phyloP scores from a whole-genome alignment of 1,284 basidiomycete genomes.

The Puccinia triticina region DNA sequence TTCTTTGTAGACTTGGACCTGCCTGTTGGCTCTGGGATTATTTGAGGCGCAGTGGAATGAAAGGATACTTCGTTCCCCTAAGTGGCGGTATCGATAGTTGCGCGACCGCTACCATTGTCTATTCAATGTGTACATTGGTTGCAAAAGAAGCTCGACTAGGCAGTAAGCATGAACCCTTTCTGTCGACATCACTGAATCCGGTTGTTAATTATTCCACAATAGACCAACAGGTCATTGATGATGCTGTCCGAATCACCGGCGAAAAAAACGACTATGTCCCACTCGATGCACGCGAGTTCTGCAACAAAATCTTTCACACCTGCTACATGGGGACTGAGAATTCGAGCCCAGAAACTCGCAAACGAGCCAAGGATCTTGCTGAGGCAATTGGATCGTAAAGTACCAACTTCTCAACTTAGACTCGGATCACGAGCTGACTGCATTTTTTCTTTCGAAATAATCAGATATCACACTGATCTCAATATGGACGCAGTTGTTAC shows the following conservation, averaged over 20 bases:
- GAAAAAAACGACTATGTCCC: constrained; percentile 34
- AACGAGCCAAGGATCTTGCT: constrained; percentile 46
- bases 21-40: constrained; percentile 52
- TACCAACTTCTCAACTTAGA: not conserved
- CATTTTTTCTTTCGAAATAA: not conserved
- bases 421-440: not conserved
- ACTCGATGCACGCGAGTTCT: constrained; percentile 42
- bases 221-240: constrained; percentile 51
- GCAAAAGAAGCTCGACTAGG: constrained; percentile 48
- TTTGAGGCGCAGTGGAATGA: constrained; percentile 48
- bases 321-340: constrained; percentile 51
- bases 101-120: constrained; percentile 47
- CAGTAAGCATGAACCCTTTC: constrained; percentile 9
- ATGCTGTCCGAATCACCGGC: constrained; percentile 33
- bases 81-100: constrained; percentile 52
- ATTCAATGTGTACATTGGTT: constrained; percentile 51
- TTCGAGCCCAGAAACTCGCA: constrained; percentile 47
- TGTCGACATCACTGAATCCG: not conserved
- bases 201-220: not conserved
- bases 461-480: constrained; percentile 43
- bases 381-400: constrained; percentile 36
- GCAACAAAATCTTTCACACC: constrained; percentile 49
- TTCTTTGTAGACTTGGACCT: constrained; percentile 46
- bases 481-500: constrained; percentile 49
- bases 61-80: constrained; percentile 45